phyloP scores from a whole-genome alignment of 2,329 filamentous ascomycete genomes.

The Elsinoe ampelina region DNA sequence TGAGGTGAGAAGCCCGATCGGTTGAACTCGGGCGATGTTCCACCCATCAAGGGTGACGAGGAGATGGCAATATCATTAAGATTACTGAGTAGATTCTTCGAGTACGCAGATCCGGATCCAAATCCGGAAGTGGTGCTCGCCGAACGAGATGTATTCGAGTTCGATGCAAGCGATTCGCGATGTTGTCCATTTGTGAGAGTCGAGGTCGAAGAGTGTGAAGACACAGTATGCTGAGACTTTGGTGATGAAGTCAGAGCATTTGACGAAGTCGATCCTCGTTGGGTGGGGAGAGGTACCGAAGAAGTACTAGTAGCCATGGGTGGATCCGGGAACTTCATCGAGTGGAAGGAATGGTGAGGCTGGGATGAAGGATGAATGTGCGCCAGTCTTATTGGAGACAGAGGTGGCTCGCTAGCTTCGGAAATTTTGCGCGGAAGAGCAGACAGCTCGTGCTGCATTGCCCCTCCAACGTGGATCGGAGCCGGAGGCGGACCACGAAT shows the following conservation, averaged over 20 bases:
- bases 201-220: constrained; percentile 9
- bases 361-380: constrained; percentile 8
- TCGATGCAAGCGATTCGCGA: not conserved
- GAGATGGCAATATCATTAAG: constrained; percentile 12
- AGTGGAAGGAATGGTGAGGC: constrained; percentile 13
- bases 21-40: constrained; percentile 7
- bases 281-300: not conserved
- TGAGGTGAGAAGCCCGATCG: constrained; percentile 10
- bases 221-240: not conserved
- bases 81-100: not conserved
- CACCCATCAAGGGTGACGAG: constrained; percentile 11
- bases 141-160: not conserved
- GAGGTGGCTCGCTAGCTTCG: not conserved
- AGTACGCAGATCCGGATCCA: not conserved
- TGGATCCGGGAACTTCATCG: constrained; percentile 12
- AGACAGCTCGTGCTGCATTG: constrained; percentile 17
- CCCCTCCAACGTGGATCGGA: constrained; percentile 7
- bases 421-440: constrained; percentile 13
- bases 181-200: constrained; percentile 8
- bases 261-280: not conserved
- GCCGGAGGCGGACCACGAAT: constrained; percentile 13
- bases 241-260: not conserved
- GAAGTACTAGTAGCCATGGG: constrained; percentile 1
- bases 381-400: not conserved
- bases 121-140: constrained; percentile 7